Conservation (phyloP, 192 early-diverging fungal genomes). For the Backusella mclennaniae region DNA sequence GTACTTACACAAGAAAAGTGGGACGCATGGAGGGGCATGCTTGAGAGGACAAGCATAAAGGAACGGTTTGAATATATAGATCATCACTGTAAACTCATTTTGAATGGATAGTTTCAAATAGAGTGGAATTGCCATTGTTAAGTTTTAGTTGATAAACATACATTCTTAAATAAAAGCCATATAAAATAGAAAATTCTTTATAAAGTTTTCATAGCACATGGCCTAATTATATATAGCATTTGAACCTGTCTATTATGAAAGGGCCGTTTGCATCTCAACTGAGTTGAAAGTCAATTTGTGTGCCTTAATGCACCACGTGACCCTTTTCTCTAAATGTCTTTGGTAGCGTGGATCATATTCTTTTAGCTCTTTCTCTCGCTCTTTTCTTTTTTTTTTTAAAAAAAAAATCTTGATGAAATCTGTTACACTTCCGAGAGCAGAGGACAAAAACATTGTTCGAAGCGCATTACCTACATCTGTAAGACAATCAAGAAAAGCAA, state of each 20-base stretch:
- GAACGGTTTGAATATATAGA: not conserved
- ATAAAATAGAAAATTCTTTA: no score
- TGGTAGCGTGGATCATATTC: not conserved
- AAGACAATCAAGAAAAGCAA: not conserved
- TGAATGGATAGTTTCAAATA: not conserved
- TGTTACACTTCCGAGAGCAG: constrained; percentile 25
- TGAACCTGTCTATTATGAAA: no score
- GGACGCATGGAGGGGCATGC: not conserved
- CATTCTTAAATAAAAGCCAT: no score
- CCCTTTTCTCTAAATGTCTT: not conserved
- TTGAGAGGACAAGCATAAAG: not conserved
- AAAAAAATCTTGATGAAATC: constrained; percentile 4
- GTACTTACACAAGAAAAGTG: not conserved
- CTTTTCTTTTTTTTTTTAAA: not conserved
- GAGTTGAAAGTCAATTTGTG: not conserved
- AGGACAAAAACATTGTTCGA: constrained; percentile 32
- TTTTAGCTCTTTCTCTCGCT: not conserved
- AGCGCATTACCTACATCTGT: constrained; percentile 31
- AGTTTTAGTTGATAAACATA: no score
- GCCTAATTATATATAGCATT: no score
- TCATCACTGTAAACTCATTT: not conserved
- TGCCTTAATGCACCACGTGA: not conserved
- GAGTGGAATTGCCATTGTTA: no score
- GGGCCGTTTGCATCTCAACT: not conserved
- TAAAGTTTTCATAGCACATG: no score